Evolutionary conservation across 257 asterid species (phyloP).

Genomic region (Solanum rostratum): DNA sequence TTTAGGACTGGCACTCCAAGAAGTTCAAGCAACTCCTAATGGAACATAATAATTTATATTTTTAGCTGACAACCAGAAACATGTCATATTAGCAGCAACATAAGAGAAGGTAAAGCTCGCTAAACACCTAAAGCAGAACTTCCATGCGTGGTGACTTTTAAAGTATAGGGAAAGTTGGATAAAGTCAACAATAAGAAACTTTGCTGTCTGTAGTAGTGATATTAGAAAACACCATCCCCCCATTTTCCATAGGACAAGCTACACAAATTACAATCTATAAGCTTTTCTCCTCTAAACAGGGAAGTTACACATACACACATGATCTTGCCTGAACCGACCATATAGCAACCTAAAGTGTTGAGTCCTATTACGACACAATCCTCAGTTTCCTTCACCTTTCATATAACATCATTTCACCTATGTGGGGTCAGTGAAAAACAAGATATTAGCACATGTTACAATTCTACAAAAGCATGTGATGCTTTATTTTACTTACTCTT

Average conservation of each 20-base stretch:
- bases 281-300: neutral
- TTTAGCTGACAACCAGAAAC: neutral
- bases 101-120: neutral
- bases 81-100: neutral
- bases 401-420: neutral
- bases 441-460: neutral
- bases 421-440: neutral
- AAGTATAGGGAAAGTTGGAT: neutral
- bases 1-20: conserved; percentile 85
- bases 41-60: neutral
- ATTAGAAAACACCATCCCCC: neutral
- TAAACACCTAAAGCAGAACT: neutral
- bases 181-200: neutral
- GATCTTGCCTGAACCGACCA: neutral
- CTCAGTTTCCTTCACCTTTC: neutral
- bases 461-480: neutral
- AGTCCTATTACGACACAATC: neutral
- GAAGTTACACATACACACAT: neutral
- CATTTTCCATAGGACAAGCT: neutral
- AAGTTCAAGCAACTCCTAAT: conserved; percentile 77
- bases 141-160: neutral
- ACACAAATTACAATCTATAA: neutral
- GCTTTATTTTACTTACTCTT: neutral
- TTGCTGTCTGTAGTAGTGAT: neutral
- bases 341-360: neutral